A percentile compares a stretch with the other conserved stretches of the same genome.
Conservation (phyloP, 176 grass and related monocot species). For the Carex pumila region DNA sequence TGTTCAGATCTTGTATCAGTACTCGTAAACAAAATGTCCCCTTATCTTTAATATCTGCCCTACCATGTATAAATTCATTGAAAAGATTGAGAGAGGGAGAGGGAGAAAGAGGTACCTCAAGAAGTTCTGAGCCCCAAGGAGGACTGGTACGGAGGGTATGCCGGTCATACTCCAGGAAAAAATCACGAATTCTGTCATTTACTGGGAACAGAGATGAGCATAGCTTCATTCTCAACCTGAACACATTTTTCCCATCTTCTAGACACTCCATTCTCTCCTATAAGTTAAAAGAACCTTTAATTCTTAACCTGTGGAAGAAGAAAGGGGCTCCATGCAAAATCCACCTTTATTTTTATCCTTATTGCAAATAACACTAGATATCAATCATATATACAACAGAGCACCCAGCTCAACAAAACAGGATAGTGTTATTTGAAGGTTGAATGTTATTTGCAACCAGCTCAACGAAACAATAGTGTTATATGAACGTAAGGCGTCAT, state of each 20-base stretch:
- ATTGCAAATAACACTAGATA: background rate
- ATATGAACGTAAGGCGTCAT: background rate
- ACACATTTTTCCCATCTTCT: slow-evolving; percentile 94
- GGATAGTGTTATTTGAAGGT: background rate
- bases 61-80: background rate
- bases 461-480: background rate
- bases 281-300: slow-evolving; percentile 22
- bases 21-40: background rate
- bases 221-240: slow-evolving; percentile 75
- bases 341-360: background rate
- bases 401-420: background rate
- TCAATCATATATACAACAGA: background rate
- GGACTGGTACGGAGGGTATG: slow-evolving; percentile 94
- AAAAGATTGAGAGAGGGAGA: background rate
- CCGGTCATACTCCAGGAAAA: slow-evolving; percentile 93
- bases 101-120: slow-evolving; percentile 60
- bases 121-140: slow-evolving; percentile 99
- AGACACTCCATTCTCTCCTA: slow-evolving; percentile 90
- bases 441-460: background rate
- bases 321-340: background rate
- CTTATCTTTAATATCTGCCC: background rate
- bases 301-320: background rate
- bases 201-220: slow-evolving; percentile 88
- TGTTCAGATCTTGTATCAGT: background rate
- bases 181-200: slow-evolving; percentile 94